These are phyloP conservation scores for Lentinula detonsa DNA, from an alignment of 768 basidiomycete species.

Conservation along the genomic window DNA sequence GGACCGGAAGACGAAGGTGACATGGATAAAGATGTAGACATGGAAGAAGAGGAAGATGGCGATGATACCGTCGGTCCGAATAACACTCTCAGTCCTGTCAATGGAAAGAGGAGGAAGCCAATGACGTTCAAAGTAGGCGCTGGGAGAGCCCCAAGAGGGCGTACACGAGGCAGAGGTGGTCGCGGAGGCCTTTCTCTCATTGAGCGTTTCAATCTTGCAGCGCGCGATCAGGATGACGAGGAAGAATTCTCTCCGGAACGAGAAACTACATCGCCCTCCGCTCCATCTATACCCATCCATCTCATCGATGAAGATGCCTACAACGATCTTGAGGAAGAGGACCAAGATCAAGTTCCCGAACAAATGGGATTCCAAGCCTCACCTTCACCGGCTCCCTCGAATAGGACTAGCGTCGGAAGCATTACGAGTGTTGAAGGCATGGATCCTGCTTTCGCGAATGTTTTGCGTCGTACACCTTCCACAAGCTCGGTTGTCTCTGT, in stretches of 20 bases:
- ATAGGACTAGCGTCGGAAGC: conserved; percentile 43
- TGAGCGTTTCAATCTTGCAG: conserved; percentile 30
- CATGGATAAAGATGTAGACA: conserved; percentile 14
- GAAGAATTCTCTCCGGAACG: neutral
- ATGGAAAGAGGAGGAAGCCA: neutral
- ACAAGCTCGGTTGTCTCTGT: conserved; percentile 27
- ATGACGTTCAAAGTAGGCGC: conserved; percentile 1
- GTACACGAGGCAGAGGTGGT: conserved; percentile 21
- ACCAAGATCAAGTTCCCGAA: conserved; percentile 22
- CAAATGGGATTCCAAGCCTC: conserved; percentile 17
- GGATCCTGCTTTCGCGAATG: conserved; percentile 81
- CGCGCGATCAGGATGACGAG: neutral
- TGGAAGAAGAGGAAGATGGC: conserved; percentile 16
- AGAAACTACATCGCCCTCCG: conserved; percentile 19
- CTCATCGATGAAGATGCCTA: conserved; percentile 15
- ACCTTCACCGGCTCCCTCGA: conserved; percentile 43
- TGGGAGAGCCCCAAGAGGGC: conserved; percentile 1
- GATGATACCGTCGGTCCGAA: neutral
- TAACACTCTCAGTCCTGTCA: neutral
- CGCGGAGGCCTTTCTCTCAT: conserved; percentile 24
- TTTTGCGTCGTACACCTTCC: conserved; percentile 56
- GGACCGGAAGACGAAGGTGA: conserved; percentile 19
- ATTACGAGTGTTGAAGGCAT: conserved; percentile 59
- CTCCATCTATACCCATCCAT: conserved; percentile 26
- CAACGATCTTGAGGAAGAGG: conserved; percentile 17